phyloP scores from a whole-genome alignment of 768 basidiomycete genomes.

The Tricholoma terreum region DNA sequence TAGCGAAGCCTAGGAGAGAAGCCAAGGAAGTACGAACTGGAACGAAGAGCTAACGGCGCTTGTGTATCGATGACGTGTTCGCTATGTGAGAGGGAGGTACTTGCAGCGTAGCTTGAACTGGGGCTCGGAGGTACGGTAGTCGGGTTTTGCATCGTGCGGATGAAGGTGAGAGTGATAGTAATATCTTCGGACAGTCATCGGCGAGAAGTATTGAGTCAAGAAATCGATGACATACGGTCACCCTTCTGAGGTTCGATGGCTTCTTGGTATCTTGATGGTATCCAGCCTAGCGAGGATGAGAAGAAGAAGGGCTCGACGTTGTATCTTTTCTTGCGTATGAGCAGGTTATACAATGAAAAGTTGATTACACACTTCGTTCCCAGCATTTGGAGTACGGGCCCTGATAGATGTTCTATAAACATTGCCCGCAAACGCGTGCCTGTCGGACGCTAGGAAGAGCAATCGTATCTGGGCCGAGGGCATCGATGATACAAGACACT shows the following conservation, averaged over 20 bases:
- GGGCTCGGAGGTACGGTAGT: conserved; percentile 20
- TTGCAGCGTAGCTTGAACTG: conserved; percentile 11
- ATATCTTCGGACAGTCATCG: conserved; percentile 39
- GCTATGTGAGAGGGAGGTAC: conserved; percentile 11
- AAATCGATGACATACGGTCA: conserved; percentile 35
- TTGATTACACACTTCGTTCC: conserved; percentile 37
- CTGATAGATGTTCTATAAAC: conserved; percentile 49
- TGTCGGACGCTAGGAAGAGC: conserved; percentile 19
- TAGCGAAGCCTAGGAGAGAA: neutral
- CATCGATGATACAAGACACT: conserved; percentile 7
- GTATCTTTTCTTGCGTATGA: conserved; percentile 28
- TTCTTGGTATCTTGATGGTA: conserved; percentile 57
- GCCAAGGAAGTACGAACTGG: conserved; percentile 25
- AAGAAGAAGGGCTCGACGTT: conserved; percentile 64
- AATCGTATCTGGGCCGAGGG: neutral
- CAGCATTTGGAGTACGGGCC: conserved; percentile 52
- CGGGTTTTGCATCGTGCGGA: conserved; percentile 37
- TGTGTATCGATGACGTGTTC: conserved; percentile 51
- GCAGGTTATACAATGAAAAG: neutral
- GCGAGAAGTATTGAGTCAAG: neutral
- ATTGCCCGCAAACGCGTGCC: conserved; percentile 44
- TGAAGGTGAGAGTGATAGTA: conserved; percentile 52
- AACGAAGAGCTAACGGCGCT: conserved; percentile 39
- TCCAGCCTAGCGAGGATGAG: conserved; percentile 59
- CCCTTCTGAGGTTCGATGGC: conserved; percentile 28